phyloP scores from a whole-genome alignment of 2,329 filamentous ascomycete genomes.

The Capronia epimyces region DNA sequence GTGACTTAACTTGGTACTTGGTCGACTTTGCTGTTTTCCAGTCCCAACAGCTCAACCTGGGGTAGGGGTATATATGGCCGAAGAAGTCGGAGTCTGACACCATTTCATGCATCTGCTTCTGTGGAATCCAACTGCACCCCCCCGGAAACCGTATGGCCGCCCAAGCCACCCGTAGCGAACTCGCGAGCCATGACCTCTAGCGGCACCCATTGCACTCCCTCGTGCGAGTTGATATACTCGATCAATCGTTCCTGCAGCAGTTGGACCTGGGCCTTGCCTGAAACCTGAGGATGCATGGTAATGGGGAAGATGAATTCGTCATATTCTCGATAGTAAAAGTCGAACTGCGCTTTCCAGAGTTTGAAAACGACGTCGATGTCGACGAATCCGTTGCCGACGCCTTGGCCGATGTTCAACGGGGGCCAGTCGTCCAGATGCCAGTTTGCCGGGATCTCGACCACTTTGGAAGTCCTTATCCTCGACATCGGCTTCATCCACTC shows the following conservation, averaged over 20 bases:
- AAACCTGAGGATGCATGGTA: conserved; percentile 67
- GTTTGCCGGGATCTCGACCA: conserved; percentile 41
- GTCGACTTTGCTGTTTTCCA: too few species aligned
- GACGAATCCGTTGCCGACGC: conserved; percentile 51
- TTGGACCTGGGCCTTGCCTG: background rate
- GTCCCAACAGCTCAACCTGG: too few species aligned
- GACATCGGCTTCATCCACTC: conserved; percentile 49
- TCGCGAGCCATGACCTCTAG: too few species aligned
- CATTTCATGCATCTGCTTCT: too few species aligned
- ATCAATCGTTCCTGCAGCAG: conserved; percentile 42
- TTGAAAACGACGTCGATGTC: conserved; percentile 50
- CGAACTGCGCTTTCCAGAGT: conserved; percentile 53
- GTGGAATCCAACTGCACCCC: too few species aligned
- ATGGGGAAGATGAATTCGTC: conserved; percentile 73
- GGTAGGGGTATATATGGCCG: too few species aligned
- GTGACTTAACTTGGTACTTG: too few species aligned
- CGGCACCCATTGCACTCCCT: conserved; percentile 42
- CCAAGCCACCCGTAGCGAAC: too few species aligned
- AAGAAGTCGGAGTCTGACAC: too few species aligned
- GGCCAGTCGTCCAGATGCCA: conserved; percentile 41
- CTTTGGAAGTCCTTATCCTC: conserved; percentile 35
- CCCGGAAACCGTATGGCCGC: too few species aligned
- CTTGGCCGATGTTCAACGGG: conserved; percentile 46
- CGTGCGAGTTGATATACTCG: conserved; percentile 60
- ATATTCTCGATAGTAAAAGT: conserved; percentile 69